Percentiles rank a stretch among this genome's conserved stretches.
These are phyloP conservation scores for Orbilia blumenaviensis DNA, from an alignment of 2,329 filamentous ascomycete species.

Conservation along the genomic window DNA sequence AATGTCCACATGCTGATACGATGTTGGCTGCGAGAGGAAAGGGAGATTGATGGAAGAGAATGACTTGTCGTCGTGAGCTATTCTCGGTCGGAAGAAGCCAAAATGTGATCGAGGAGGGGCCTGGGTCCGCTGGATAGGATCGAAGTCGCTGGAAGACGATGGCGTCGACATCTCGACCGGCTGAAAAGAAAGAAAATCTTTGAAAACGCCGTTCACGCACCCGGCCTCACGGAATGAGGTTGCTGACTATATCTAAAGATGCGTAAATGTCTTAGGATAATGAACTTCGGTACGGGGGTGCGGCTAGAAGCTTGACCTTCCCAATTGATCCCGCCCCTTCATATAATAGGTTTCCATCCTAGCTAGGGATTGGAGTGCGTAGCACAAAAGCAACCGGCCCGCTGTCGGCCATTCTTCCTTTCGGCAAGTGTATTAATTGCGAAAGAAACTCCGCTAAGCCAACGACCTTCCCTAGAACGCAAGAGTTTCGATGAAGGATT, in stretches of 20 bases:
- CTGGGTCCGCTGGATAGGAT: conserved; percentile 1
- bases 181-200: neutral
- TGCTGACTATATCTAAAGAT: neutral
- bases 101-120: conserved; percentile 19
- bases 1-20: conserved; percentile 24
- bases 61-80: conserved; percentile 17
- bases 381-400: neutral
- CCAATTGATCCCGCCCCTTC: neutral
- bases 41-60: conserved; percentile 35
- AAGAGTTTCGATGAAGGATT: neutral
- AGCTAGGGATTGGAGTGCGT: no score
- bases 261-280: neutral
- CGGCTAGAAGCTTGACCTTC: neutral
- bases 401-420: neutral
- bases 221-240: neutral
- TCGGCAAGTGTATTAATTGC: conserved; percentile 11
- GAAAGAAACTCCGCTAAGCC: neutral
- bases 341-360: neutral
- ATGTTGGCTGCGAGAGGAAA: conserved; percentile 12
- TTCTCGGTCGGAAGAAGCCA: conserved; percentile 32
- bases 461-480: neutral
- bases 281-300: neutral
- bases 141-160: conserved; percentile 13
- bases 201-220: neutral
- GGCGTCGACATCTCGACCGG: conserved; percentile 17